Conservation (phyloP, 495 filamentous ascomycete genomes). For the Massariosphaeria phaeospora region DNA sequence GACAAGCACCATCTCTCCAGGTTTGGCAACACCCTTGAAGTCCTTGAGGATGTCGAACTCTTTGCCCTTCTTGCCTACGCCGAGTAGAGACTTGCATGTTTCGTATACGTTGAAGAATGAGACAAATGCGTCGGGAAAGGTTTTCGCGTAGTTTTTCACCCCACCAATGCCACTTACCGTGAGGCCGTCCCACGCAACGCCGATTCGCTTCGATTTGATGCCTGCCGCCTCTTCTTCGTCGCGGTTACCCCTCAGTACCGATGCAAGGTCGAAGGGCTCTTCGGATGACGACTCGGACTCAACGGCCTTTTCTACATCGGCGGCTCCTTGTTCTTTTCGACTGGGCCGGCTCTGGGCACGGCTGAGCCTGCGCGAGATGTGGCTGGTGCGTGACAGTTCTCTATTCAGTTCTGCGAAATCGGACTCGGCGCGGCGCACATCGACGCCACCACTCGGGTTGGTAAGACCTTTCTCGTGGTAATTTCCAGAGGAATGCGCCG, state of each 20-base stretch:
- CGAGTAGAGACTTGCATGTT: constrained; percentile 54
- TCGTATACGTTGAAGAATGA: constrained; percentile 69
- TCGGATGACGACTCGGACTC: constrained; percentile 46
- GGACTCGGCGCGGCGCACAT: constrained; percentile 67
- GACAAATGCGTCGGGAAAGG: constrained; percentile 75
- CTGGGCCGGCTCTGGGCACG: constrained; percentile 40
- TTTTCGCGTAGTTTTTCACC: constrained; percentile 63
- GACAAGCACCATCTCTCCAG: constrained; percentile 88
- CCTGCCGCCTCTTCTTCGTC: constrained; percentile 67
- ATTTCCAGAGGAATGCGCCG: background rate
- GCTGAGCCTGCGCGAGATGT: constrained; percentile 46
- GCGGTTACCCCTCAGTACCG: constrained; percentile 61
- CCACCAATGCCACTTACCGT: constrained; percentile 75
- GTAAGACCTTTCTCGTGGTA: constrained; percentile 3
- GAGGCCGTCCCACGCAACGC: constrained; percentile 73
- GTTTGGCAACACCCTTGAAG: constrained; percentile 57
- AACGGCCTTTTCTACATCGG: constrained; percentile 49
- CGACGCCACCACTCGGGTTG: constrained; percentile 47
- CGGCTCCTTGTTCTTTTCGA: constrained; percentile 35
- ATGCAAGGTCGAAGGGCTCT: constrained; percentile 67
- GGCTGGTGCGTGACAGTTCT: constrained; percentile 60
- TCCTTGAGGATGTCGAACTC: constrained; percentile 60
- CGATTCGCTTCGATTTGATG: constrained; percentile 63
- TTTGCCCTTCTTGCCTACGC: constrained; percentile 55
- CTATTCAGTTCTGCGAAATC: constrained; percentile 72